Evolutionary conservation across 1,284 basidiomycete genomes (phyloP), one percentile per base, ranked within the genome.

Genomic region (Apiotrichum domesticum): DNA sequence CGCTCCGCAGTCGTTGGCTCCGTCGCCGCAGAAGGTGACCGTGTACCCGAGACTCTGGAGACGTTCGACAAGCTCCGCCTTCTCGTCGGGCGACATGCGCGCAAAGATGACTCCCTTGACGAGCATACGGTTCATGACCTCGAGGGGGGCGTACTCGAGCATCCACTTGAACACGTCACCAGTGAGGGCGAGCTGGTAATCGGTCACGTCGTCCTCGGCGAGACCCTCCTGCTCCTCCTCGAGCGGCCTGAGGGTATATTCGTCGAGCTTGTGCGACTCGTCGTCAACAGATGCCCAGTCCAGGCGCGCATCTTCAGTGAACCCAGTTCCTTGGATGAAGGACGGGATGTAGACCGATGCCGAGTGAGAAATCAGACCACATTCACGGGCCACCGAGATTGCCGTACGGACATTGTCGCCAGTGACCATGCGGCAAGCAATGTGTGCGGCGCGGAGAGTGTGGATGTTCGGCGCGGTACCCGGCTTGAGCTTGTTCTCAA

Each of bases 151-250:
- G 77, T 91, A 85, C 71, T 95, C 95, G 66, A 98, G 84, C 86
- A 99, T 94, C 96, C 96, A 98, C 39, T 91, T 84, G 80, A 99
- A 98, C 33, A 96, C 87, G 68, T 98, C 95, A n/a, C 96, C 96
- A 2, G 92, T 94, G 49, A 98, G 79, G 1, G 89, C 93, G 14
- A 99, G 82, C 21, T 92, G 87, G 73, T 94, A 98, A 70, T 98
- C 95, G 42, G 66, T 64, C 49, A 67, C 61, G 56, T 90, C 88
- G 52, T 89, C 87, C 10, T 89, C 86, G 49, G 85, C 85, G 9
- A 87, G 40, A 14, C 63, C 65, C 37, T 71, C 56, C 0, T 81
- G 81, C 62, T 87, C 85, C 41, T 56, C 85, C 82, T 65, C 67
- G 46, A 86, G 70, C 3, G 91, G 90, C 70, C 90, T 90, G 51